Evolutionary conservation across 2,329 filamentous ascomycete species (phyloP), one percentile per base, ranked within the genome.

Genomic region (Simplicillium aogashimaense): DNA sequence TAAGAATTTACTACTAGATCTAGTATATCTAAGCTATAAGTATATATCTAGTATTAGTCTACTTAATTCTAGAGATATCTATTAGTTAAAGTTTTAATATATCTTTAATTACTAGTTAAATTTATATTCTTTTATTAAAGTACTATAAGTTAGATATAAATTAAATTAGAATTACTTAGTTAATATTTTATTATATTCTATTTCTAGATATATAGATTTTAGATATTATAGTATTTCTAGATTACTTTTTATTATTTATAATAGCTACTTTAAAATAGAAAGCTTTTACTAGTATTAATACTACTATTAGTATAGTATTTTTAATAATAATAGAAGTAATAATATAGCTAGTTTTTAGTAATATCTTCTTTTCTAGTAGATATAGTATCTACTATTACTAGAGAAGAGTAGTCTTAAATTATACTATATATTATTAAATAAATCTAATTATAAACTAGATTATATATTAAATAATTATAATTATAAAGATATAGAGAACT

Each of bases 381-480:
- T 25, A 25, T 9, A 25, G 5, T 25, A 9, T 25, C 9, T 25
- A 25, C 20, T 25, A 25, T 5, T 25, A 9, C 9, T 25, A 25
- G 20, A 25, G 20, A 4, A 40, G 14, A 11, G 28, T 36, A 4
- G 6, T 16, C 3, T 15, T 10, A 12, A 36, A 29, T 17, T 37
- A 29, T 17, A 32, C n/a, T 11, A 28, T 12, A 33, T 32, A 37
- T 11, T 28, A 25, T 13, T 37, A 29, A 7, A 18, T 25, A 29
- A 37, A 41, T 31, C 30, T 20, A 8, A 29, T 32, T n/a, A 29
- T 31, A 14, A 41, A 41, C 37, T 41, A 20, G 10, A 35, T n/a
- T 4, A 30, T 34, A 30, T 35, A 41, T 35, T 41, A 17, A 18
- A 18, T 16, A 14, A 37, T 41, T 33, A 30, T 30, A 17, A 29